phyloP scores from a whole-genome alignment of 2,329 filamentous ascomycete species.

The Ceratocystis destructans region DNA sequence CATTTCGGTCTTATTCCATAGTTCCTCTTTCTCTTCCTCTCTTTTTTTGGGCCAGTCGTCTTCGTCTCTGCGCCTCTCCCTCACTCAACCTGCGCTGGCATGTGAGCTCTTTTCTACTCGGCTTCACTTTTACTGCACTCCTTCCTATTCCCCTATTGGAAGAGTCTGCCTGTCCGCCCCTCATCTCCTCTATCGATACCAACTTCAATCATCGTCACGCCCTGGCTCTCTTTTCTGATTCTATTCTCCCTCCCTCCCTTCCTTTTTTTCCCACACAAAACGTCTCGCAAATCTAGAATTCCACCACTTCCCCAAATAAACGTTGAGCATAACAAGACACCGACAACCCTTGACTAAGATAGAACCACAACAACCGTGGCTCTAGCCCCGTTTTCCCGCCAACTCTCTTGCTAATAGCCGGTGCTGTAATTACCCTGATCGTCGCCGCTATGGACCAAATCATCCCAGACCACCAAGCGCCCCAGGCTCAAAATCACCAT shows the following conservation, averaged over 20 bases:
- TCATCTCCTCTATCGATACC: not conserved
- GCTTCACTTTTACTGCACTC: not conserved
- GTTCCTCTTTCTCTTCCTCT: not conserved
- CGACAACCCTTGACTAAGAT: not conserved
- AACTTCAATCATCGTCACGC: not conserved
- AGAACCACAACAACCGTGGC: not conserved
- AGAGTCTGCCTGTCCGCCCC: not conserved
- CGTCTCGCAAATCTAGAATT: not conserved
- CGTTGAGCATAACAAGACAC: not conserved
- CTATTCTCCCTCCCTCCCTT: not conserved
- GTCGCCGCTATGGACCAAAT: not conserved
- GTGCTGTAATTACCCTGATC: not conserved
- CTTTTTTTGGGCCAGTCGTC: too few species aligned
- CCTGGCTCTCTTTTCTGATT: not conserved
- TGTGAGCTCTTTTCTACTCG: not conserved
- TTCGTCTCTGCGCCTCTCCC: not conserved
- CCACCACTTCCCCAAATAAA: not conserved
- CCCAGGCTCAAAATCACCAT: constrained; percentile 5
- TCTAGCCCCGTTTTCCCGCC: not conserved
- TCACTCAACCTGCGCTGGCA: not conserved
- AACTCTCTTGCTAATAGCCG: not conserved
- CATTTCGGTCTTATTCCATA: not conserved
- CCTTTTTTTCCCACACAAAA: not conserved
- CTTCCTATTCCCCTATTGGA: not conserved
- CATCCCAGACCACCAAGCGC: constrained; percentile 1